Conservation (phyloP, 1,139 yeast genomes). For the Pichia sp. region DNA sequence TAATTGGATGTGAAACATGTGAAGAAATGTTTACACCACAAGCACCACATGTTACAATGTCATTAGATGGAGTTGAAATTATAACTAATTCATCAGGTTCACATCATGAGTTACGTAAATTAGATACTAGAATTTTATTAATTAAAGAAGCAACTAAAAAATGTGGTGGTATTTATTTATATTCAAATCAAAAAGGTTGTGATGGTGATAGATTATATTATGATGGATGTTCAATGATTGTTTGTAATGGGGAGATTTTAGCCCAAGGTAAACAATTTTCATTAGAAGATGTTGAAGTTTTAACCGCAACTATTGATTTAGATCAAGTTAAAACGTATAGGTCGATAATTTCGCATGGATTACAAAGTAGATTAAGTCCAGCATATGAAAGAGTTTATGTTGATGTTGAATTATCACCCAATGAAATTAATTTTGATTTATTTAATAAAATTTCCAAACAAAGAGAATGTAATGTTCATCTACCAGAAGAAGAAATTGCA, state of each 20-base stretch:
- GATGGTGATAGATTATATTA: conserved; percentile 96
- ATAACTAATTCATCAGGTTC: conserved; percentile 94
- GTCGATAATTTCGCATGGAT: conserved; percentile 64
- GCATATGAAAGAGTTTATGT: conserved; percentile 57
- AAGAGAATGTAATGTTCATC: conserved; percentile 52
- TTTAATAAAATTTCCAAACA: conserved; percentile 53
- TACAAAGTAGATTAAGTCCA: conserved; percentile 59
- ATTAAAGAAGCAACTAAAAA: conserved; percentile 90
- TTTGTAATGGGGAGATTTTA: conserved; percentile 82
- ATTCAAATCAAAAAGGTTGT: conserved; percentile 94
- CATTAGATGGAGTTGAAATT: conserved; percentile 93
- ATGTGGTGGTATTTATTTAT: conserved; percentile 92
- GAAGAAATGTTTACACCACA: conserved; percentile 96
- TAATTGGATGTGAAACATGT: conserved; percentile 93
- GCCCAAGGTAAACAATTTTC: conserved; percentile 94
- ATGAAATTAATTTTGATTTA: conserved; percentile 53
- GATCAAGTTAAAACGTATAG: conserved; percentile 87
- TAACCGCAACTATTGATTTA: conserved; percentile 87
- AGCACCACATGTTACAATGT: conserved; percentile 87
- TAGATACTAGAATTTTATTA: conserved; percentile 74
- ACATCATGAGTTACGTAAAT: conserved; percentile 89
- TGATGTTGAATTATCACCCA: conserved; percentile 56
- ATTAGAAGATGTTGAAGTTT: conserved; percentile 83
- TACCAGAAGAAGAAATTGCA: conserved; percentile 94
- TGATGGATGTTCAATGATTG: conserved; percentile 94